phyloP scores from a whole-genome alignment of 129 eudicot genomes.

The Artemisia argyi region DNA sequence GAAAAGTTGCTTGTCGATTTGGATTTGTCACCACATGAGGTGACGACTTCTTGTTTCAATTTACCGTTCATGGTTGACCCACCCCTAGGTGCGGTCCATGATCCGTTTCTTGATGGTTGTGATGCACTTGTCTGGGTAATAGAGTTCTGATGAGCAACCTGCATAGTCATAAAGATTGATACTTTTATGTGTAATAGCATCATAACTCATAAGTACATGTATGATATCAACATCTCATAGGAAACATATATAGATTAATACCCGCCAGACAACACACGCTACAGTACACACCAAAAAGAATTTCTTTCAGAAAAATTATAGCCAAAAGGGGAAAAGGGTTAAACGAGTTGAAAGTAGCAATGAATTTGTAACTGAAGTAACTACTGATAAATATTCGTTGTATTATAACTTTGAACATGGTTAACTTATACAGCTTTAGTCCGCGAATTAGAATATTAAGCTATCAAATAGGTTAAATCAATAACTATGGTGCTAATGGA shows the following conservation, averaged over 20 bases:
- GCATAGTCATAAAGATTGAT: slow-evolving; percentile 31
- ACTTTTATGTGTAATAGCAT: slow-evolving; percentile 27
- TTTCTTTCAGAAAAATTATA: no score
- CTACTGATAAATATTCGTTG: not conserved
- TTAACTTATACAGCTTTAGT: slow-evolving; percentile 2
- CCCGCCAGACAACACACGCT: no score
- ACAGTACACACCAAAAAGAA: no score
- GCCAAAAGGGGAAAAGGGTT: no score
- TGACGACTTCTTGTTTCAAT: slow-evolving; percentile 33
- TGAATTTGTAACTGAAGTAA: no score
- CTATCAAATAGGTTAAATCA: not conserved
- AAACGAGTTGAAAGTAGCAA: no score
- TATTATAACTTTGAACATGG: slow-evolving; percentile 7
- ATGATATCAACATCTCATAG: not conserved
- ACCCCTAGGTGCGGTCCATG: slow-evolving; percentile 31
- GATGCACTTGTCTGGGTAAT: slow-evolving; percentile 44
- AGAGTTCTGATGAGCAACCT: slow-evolving; percentile 59
- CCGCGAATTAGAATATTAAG: slow-evolving; percentile 4
- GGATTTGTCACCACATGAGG: slow-evolving; percentile 37
- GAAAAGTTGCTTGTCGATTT: slow-evolving; percentile 33
- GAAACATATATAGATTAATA: no score
- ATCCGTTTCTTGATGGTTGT: slow-evolving; percentile 39
- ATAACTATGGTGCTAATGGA: slow-evolving; percentile 4
- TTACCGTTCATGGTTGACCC: slow-evolving; percentile 36
- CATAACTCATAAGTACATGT: not conserved